Base-by-base conservation (phyloP, 2,329 filamentous ascomycete genomes). In the Pseudocercospora eumusae region DNA sequence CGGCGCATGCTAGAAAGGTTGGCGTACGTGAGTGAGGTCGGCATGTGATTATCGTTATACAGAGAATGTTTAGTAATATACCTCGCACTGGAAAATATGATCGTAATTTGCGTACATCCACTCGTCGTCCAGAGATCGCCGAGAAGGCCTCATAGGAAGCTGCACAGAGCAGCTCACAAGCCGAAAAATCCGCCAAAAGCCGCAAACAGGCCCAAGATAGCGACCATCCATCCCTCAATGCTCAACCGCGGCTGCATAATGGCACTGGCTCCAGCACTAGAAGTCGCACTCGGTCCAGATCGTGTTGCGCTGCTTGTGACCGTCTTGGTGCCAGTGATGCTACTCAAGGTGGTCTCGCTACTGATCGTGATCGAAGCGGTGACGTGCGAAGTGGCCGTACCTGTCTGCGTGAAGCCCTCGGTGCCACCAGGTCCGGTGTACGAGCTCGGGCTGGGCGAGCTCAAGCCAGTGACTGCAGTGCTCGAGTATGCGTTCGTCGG, bases 401-500 rank as follows among this genome's bases (percentile, higher is more conserved):
- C 25, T 2, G 47, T 40, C 7, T 36, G 33, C 33, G 33, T 36
- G 3, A 40, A 52, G 47, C 25, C 25, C 8, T n/a, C 25, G 13
- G 44, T 23, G 11, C 18, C 13, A 47, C 44, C 25, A 27, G 15
- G 21, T 6, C 47, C 47, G 15, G 47, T 52, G 7, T 52, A 52
- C 11, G 47, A 52, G 47, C 47, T 52, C 21, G 47, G 47, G 31
- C 2, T 3, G 1, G 47, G 47, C 10, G 47, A 52, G 25, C 47
- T 52, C 15, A 31, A 10, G 15, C 47, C 45, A 2, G 23, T 52
- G 23, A 52, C 18, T 2, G 47, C 47, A 15, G 47, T 52, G 11
- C 21, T 27, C 8, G 47, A 52, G 9, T 52, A 52, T 28, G 47
- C 47, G n/a, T 52, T 52, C 25, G 47, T 52, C 3, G 47, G 47